Base-by-base conservation (phyloP, 2,329 filamentous ascomycete genomes). In the Dactylellina drechsleri region DNA sequence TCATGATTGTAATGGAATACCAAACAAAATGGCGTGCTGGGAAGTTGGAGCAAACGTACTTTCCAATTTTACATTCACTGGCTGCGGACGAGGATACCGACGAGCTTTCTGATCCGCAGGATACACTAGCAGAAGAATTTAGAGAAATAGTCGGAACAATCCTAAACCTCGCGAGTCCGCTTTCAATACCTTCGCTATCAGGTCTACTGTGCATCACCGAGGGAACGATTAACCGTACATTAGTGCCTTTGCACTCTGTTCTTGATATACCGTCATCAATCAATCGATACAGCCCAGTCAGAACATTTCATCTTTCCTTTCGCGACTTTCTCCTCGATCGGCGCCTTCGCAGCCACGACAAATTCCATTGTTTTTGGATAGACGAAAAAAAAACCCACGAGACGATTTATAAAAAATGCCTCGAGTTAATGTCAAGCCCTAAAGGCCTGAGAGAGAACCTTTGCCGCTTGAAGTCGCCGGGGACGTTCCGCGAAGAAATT, bases 351-450 rank as follows among this genome's bases (percentile, higher is more conserved):
- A 4, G 18, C n/a, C 43, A 40, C 15, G 1, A 12, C 4, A 7
- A 54, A 16, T 56, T 62, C 15, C 0, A 8, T 3, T 16, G 16
- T 15, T 75, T 75, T 26, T 75, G 64, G 64, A 43, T 75, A 16
- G 53, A 70, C 40, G 57, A 62, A 7, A 59, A 57, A 31, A 52
- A 65, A 10, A 13, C 53, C 15, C 58, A 72, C 20, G 31, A 13
- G 8, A 43, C 16, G 13, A 56, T 72, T 13, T 52, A 60, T 18
- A 59, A n/a, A 6, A 58, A 31, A 16, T 72, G 67, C 18, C 62
- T 85, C n/a, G 53, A 81, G 41, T 74, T 83, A 0, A 81, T 84
- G 79, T 81, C 79, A 54, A 13, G n/a, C 12, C n/a, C 41, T 12
- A 45, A 26, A 7, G 67, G 61, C n/a, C 77, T 82, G 13, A 79